phyloP scores from a whole-genome alignment of 1,139 yeast species.

The Yamadazyma mexicana region DNA sequence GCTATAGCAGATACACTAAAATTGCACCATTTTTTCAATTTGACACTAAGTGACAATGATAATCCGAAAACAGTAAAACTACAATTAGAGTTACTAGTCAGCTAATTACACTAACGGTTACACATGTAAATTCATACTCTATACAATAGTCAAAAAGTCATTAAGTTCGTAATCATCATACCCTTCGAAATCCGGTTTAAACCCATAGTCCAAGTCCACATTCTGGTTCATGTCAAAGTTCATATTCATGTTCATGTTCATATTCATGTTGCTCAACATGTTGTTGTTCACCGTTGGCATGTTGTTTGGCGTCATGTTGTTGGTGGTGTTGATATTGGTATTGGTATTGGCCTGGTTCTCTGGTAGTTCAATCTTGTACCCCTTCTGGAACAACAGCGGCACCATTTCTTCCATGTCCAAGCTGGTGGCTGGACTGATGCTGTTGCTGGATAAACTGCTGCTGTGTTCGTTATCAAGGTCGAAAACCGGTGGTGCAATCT shows the following conservation, averaged over 20 bases:
- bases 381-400: slow-evolving; percentile 11
- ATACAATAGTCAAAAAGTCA: slow-evolving; percentile 13
- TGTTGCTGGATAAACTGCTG: background rate
- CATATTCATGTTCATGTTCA: background rate
- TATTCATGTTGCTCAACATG: too few relatives aligned
- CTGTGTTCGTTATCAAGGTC: background rate
- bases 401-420: slow-evolving; percentile 11
- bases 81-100: too few relatives aligned
- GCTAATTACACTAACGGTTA: too few relatives aligned
- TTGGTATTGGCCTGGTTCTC: background rate
- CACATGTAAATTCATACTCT: background rate
- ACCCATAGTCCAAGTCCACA: slow-evolving; percentile 2
- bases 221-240: background rate
- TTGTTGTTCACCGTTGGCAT: background rate
- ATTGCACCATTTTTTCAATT: too few relatives aligned
- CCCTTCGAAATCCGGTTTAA: background rate
- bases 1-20: too few relatives aligned
- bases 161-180: slow-evolving; percentile 5
- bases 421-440: slow-evolving; percentile 7
- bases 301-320: too few relatives aligned
- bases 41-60: too few relatives aligned
- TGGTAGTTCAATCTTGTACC: slow-evolving; percentile 10
- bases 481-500: background rate
- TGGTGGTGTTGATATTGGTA: too few relatives aligned
- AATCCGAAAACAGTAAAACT: too few relatives aligned